A percentile compares a stretch with the other conserved stretches of the same genome.
phyloP scores from a whole-genome alignment of 306 rosid genomes.

The Arachis stenosperma region DNA sequence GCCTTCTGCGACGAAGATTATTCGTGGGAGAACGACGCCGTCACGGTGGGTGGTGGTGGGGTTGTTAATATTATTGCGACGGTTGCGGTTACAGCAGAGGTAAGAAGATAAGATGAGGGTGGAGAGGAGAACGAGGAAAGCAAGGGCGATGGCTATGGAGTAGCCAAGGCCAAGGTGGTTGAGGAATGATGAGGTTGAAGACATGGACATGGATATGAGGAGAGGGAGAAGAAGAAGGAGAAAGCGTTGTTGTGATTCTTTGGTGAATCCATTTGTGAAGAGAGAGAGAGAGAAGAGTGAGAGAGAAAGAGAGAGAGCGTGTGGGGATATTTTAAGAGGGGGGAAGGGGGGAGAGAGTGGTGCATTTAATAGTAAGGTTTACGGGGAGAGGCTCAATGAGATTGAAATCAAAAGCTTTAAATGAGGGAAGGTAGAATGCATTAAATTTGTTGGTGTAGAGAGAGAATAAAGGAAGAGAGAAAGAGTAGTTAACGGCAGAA shows the following conservation, averaged over 20 bases:
- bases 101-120: conserved; percentile 82
- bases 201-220: neutral
- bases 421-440: conserved; percentile 36
- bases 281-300: neutral
- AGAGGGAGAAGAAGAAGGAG: conserved; percentile 1
- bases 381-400: conserved; percentile 13
- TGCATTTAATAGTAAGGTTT: conserved; percentile 75
- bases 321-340: conserved; percentile 37
- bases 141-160: conserved; percentile 88
- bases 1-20: conserved; percentile 78
- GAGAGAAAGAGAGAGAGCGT: conserved; percentile 20
- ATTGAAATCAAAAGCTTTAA: neutral
- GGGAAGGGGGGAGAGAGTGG: conserved; percentile 69
- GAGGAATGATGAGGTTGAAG: conserved; percentile 35
- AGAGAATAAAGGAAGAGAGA: neutral
- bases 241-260: neutral
- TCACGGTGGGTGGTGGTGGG: conserved; percentile 14
- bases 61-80: neutral
- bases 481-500: too few species aligned
- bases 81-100: conserved; percentile 69
- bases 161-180: conserved; percentile 88
- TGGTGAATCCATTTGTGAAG: conserved; percentile 59
- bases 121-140: conserved; percentile 82
- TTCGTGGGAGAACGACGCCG: conserved; percentile 67
- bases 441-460: conserved; percentile 30